Evolutionary conservation across 2,329 filamentous ascomycete species (phyloP).

Genomic region (Pseudofabraea citricarpa): DNA sequence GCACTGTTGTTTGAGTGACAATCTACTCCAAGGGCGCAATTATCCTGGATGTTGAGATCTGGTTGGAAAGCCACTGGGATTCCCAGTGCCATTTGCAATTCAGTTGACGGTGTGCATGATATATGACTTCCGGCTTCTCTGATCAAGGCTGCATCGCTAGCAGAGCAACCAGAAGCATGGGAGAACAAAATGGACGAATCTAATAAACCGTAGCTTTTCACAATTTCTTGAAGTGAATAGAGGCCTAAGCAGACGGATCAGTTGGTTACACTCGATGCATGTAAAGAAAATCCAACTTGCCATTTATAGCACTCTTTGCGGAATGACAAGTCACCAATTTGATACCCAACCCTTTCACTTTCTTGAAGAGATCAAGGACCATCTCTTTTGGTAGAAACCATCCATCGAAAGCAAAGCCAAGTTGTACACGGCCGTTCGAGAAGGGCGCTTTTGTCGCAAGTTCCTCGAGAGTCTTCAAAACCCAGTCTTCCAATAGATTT

Average conservation of each 20-base stretch:
- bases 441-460: constrained; percentile 28
- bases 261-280: too few relatives aligned
- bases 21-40: constrained; percentile 30
- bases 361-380: constrained; percentile 32
- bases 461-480: constrained; percentile 30
- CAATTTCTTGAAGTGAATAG: not conserved
- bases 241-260: not conserved
- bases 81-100: constrained; percentile 42
- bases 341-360: constrained; percentile 30
- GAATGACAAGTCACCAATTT: constrained; percentile 38
- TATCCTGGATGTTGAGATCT: constrained; percentile 22
- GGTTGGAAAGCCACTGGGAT: constrained; percentile 28
- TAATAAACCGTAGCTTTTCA: constrained; percentile 29
- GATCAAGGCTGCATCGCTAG: constrained; percentile 32
- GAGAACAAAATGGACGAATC: constrained; percentile 37
- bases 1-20: constrained; percentile 28
- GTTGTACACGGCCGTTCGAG: constrained; percentile 30
- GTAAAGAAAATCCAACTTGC: not conserved
- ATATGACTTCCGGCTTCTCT: constrained; percentile 30
- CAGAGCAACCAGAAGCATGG: constrained; percentile 30
- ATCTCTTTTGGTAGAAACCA: constrained; percentile 33
- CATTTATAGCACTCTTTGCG: constrained; percentile 9
- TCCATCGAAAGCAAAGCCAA: constrained; percentile 40
- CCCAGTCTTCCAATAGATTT: constrained; percentile 30
- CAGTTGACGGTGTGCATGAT: constrained; percentile 43